Evolutionary conservation across 805 yeast species (phyloP).

Genomic region (Kluyveromyces wickerhamii): DNA sequence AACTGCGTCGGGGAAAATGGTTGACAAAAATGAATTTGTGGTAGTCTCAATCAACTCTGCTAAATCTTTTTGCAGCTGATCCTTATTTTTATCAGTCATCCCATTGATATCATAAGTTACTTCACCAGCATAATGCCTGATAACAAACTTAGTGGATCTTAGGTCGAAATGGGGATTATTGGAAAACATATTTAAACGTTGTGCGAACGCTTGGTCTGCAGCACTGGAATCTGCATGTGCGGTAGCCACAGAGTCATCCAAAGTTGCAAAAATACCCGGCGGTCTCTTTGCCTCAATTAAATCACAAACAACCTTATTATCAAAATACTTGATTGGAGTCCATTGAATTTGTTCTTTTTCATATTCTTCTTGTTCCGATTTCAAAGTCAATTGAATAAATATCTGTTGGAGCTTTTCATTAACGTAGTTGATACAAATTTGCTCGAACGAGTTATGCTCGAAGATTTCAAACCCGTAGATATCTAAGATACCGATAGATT

Average conservation of each 20-base stretch:
- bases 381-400: conserved; percentile 88
- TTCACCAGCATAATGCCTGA: conserved; percentile 98
- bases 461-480: conserved; percentile 95
- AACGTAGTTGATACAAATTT: conserved; percentile 89
- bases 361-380: conserved; percentile 96
- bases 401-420: conserved; percentile 95
- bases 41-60: conserved; percentile 72
- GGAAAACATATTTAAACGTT: conserved; percentile 77
- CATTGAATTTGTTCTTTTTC: conserved; percentile 91
- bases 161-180: conserved; percentile 82
- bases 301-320: conserved; percentile 94
- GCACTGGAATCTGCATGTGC: conserved; percentile 97
- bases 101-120: conserved; percentile 83
- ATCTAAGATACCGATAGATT: conserved; percentile 88
- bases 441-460: conserved; percentile 92
- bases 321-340: conserved; percentile 96
- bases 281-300: conserved; percentile 90
- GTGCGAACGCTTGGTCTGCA: conserved; percentile 94
- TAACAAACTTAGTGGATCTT: conserved; percentile 76
- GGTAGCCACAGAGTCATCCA: conserved; percentile 95
- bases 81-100: conserved; percentile 97
- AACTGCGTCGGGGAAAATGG: conserved; percentile 56
- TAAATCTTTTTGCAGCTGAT: conserved; percentile 81
- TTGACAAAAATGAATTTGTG: conserved; percentile 49
- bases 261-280: conserved; percentile 92